Percentiles rank a stretch among this genome's conserved stretches.
Conservation (phyloP, 108 stramenopile genomes). For the Nitzschia inconspicua region DNA sequence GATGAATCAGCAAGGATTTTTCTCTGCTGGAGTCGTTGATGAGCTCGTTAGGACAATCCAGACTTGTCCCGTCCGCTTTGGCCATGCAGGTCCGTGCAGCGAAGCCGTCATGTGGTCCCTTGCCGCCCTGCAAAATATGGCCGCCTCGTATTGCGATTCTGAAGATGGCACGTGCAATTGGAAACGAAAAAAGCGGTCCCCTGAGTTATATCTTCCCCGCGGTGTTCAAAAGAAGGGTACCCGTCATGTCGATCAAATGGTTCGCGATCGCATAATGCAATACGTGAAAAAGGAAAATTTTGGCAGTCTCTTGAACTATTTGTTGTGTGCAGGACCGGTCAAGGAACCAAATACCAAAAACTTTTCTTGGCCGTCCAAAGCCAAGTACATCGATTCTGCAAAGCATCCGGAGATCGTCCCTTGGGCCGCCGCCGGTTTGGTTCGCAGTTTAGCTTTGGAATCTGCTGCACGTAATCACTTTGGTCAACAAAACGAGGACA, state of each 20-base stretch:
- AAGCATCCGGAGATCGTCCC: background rate
- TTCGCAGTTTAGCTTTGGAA: background rate
- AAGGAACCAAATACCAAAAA: background rate
- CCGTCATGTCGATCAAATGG: background rate
- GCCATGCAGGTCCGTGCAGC: background rate
- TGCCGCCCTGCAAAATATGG: conserved; percentile 20
- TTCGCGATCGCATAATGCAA: background rate
- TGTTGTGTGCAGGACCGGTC: background rate
- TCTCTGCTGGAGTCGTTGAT: background rate
- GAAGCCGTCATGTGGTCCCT: conserved; percentile 11
- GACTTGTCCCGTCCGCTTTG: background rate
- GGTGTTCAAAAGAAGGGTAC: background rate
- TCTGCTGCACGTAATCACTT: background rate
- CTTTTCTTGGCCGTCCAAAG: background rate
- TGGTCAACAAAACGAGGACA: background rate
- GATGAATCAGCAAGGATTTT: background rate
- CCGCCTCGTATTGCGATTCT: conserved; percentile 17
- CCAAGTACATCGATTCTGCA: too few species aligned
- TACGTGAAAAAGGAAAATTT: background rate
- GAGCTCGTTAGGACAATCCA: background rate
- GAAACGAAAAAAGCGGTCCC: background rate
- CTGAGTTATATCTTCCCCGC: background rate
- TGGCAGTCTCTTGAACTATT: background rate
- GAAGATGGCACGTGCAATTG: conserved; percentile 13
- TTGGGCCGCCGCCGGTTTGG: background rate